Conservation (phyloP, 495 filamentous ascomycete genomes). For the Neurospora hispaniola region DNA sequence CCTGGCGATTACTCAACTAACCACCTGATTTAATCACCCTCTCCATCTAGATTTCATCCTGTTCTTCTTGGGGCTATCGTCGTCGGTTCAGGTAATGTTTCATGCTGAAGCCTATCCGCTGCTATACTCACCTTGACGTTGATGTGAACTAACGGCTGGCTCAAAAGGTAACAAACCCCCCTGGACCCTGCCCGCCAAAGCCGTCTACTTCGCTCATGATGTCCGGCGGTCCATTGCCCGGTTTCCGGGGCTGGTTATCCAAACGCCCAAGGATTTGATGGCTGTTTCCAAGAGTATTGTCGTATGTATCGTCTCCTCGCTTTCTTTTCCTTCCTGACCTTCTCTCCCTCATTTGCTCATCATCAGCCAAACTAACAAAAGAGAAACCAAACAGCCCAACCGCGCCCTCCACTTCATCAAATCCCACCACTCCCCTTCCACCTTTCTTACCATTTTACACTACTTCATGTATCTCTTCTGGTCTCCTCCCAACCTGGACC, state of each 20-base stretch:
- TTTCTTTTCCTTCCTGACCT: slow-evolving; percentile 20
- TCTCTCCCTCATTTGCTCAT: neutral
- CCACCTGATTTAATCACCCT: neutral
- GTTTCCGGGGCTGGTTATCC: slow-evolving; percentile 29
- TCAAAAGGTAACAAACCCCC: slow-evolving; percentile 61
- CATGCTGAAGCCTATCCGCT: too few species aligned
- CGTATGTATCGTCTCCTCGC: slow-evolving; percentile 14
- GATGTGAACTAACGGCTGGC: neutral
- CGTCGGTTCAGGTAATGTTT: slow-evolving; percentile 42
- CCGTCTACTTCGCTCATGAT: slow-evolving; percentile 44
- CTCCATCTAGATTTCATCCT: slow-evolving; percentile 48
- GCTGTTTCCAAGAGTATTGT: slow-evolving; percentile 20
- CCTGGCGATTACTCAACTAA: neutral
- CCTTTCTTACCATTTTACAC: slow-evolving; percentile 20
- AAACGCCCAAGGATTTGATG: slow-evolving; percentile 30
- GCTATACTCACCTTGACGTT: neutral
- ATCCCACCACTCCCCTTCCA: slow-evolving; percentile 24
- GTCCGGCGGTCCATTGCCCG: slow-evolving; percentile 46
- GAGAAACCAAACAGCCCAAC: slow-evolving; percentile 38
- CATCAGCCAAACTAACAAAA: neutral
- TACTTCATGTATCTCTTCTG: slow-evolving; percentile 32
- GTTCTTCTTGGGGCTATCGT: slow-evolving; percentile 69
- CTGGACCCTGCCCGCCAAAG: slow-evolving; percentile 59
- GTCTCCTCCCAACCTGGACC: slow-evolving; percentile 24
- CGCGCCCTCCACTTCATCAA: slow-evolving; percentile 59